phyloP scores from a whole-genome alignment of 345 rosid species.

The Salix koriyanagi region DNA sequence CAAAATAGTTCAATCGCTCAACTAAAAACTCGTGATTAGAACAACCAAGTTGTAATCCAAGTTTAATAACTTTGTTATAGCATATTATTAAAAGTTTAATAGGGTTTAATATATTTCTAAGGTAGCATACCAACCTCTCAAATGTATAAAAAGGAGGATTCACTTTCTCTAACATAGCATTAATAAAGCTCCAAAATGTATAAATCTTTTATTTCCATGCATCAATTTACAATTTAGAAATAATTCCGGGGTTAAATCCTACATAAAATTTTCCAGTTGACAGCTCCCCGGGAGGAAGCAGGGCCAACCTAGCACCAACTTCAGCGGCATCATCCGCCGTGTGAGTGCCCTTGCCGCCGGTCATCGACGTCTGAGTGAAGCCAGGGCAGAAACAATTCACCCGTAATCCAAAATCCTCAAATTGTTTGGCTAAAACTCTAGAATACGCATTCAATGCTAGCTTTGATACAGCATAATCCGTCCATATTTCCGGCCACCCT shows the following conservation, averaged over 20 bases:
- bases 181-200: too few relatives aligned
- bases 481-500: slow-evolving; percentile 85
- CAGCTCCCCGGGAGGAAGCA: slow-evolving; percentile 50
- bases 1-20: too few relatives aligned
- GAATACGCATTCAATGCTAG: slow-evolving; percentile 77
- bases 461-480: slow-evolving; percentile 84
- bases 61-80: too few relatives aligned
- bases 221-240: slow-evolving; percentile 30
- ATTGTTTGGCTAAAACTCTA: slow-evolving; percentile 49
- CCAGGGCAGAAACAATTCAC: slow-evolving; percentile 86
- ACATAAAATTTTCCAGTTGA: slow-evolving; percentile 53
- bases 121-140: too few relatives aligned
- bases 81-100: too few relatives aligned
- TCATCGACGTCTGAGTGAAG: slow-evolving; percentile 77
- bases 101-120: too few relatives aligned
- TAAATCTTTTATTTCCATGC: neutral
- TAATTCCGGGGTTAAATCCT: slow-evolving; percentile 26
- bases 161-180: too few relatives aligned
- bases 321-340: slow-evolving; percentile 56
- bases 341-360: slow-evolving; percentile 64
- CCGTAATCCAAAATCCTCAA: slow-evolving; percentile 30
- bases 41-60: too few relatives aligned
- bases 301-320: slow-evolving; percentile 33
- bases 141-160: too few relatives aligned
- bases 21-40: too few relatives aligned